phyloP scores from a whole-genome alignment of 768 basidiomycete species.

The Boletus tomentosulus region DNA sequence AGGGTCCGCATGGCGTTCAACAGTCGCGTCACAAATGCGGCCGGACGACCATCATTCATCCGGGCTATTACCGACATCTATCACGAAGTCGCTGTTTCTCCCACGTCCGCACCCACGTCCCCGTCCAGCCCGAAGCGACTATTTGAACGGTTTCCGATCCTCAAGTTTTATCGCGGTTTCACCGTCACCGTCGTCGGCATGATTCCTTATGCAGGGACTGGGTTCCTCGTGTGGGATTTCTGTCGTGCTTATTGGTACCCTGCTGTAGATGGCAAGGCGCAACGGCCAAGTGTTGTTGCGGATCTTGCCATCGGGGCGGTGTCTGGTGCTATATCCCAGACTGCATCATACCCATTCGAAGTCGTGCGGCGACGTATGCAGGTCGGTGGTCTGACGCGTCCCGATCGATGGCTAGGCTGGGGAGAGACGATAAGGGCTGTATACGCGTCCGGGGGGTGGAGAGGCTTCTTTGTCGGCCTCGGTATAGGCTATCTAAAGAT shows the following conservation, averaged over 20 bases:
- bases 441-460: slow-evolving; percentile 66
- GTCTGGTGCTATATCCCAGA: slow-evolving; percentile 83
- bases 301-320: slow-evolving; percentile 84
- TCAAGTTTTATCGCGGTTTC: slow-evolving; percentile 98
- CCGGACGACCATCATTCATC: slow-evolving; percentile 46
- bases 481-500: slow-evolving; percentile 92
- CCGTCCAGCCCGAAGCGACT: slow-evolving; percentile 21
- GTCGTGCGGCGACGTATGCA: slow-evolving; percentile 92
- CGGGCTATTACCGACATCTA: slow-evolving; percentile 65
- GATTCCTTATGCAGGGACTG: slow-evolving; percentile 93
- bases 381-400: slow-evolving; percentile 79
- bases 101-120: slow-evolving; percentile 15
- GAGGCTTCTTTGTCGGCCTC: slow-evolving; percentile 89
- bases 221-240: slow-evolving; percentile 89
- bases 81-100: slow-evolving; percentile 47
- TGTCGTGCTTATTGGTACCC: slow-evolving; percentile 59
- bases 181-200: slow-evolving; percentile 88
- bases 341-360: slow-evolving; percentile 92
- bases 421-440: slow-evolving; percentile 70
- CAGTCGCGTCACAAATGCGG: slow-evolving; percentile 20
- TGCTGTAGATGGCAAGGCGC: slow-evolving; percentile 37
- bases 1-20: slow-evolving; percentile 92
- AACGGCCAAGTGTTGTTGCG: slow-evolving; percentile 42
- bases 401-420: slow-evolving; percentile 74
- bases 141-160: slow-evolving; percentile 64